Conservation (phyloP, 805 yeast genomes). For the Candida railenensis region DNA sequence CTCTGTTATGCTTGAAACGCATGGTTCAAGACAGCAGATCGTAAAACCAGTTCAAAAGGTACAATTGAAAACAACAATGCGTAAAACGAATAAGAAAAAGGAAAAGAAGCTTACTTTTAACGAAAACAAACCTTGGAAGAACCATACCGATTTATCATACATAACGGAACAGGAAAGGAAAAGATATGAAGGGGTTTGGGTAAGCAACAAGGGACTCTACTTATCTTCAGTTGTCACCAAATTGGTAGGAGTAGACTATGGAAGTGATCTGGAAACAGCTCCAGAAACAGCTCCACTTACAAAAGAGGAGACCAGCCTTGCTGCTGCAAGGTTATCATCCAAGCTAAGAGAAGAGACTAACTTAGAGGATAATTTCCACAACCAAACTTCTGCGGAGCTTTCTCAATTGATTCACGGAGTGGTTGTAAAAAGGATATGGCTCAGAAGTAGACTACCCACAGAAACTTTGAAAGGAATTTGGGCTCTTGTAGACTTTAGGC, state of each 20-base stretch:
- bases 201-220: constrained; percentile 73
- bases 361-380: constrained; percentile 23
- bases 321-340: constrained; percentile 38
- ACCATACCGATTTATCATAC: constrained; percentile 58
- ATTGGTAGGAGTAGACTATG: constrained; percentile 29
- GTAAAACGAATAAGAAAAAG: constrained; percentile 41
- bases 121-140: constrained; percentile 93
- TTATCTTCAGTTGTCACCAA: constrained; percentile 36
- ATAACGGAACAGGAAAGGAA: constrained; percentile 69
- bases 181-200: constrained; percentile 94
- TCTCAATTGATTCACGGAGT: constrained; percentile 49
- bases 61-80: constrained; percentile 51
- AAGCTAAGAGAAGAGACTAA: constrained; percentile 19
- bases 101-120: constrained; percentile 54
- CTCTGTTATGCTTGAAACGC: background rate
- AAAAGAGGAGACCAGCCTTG: constrained; percentile 19
- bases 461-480: constrained; percentile 60
- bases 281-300: constrained; percentile 9
- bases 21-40: constrained; percentile 4
- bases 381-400: constrained; percentile 23
- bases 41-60: constrained; percentile 25
- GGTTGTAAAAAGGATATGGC: constrained; percentile 80
- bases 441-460: constrained; percentile 67
- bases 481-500: constrained; percentile 65
- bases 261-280: constrained; percentile 5